Evolutionary conservation across 176 grass and related monocot species (phyloP), one percentile per base, ranked within the genome.

Genomic region (sorghum (Sorghum bicolor)): DNA sequence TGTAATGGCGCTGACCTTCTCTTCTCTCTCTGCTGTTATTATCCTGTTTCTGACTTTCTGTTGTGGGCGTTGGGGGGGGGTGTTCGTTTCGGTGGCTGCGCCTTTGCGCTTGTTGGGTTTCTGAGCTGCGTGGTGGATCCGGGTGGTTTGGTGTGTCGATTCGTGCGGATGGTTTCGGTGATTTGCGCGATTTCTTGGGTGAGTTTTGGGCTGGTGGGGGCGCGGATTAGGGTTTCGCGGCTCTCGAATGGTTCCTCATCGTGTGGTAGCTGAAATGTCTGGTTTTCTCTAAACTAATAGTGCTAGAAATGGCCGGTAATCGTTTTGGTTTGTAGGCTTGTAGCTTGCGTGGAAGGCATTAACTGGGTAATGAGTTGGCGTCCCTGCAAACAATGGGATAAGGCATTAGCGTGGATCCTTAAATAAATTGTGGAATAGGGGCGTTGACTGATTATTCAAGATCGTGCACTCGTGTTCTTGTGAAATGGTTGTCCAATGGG

Each of bases 171-270:
- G 68, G 41, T 26, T 20, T 7, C 28, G 33, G 41, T 4, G 78
- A 43, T 39, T 70, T 11, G 74, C 5, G 33, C 45, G 37, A 20
- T 39, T 24, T 48, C 40, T 53, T 1, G 0, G 20, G 6, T 30
- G 48, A 32, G 33, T 77, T 77, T 14, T 14, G 61, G 43, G 20
- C 50, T 14, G 66, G 25, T 78, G 2, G 20, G 2, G 20, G 64
- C 65, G 20, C 11, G 66, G 67, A 29, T 53, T 90, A 90, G 88
- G 83, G 88, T 90, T 86, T 82, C 25, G 22, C 20, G 48, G 53
- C 25, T 85, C 47, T 71, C 30, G 72, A 76, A 65, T 77, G 82
- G 26, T 55, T 76, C 63, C 39, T 72, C 72, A 14, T 84, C 5
- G 52, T 61, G 37, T 64, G 60, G 17, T n/a, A 11, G 25, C 28